Evolutionary conservation across 2,329 filamentous ascomycete species (phyloP), one percentile per base, ranked within the genome.

Genomic region (Plectosphaerella cucumerina): DNA sequence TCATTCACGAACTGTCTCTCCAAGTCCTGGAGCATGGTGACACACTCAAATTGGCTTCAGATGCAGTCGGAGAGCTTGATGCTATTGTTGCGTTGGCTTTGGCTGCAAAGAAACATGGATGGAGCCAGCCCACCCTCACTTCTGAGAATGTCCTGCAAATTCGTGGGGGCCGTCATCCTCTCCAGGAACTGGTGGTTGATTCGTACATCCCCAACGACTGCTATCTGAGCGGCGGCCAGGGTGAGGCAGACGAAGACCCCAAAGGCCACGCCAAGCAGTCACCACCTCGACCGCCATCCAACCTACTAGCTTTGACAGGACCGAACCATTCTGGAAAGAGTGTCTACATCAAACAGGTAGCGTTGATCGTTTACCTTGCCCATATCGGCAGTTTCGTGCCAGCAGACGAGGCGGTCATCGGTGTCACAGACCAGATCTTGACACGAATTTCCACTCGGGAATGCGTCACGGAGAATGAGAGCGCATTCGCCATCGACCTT

Each of bases 241-340:
- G 49, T 3, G 37, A 55, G n/a, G 52, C 59, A 10, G 44, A 54
- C 44, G 34, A 56, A 12, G 55, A 61, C 3, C 31, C 26, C 3
- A 11, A 31, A 31, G 4, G 4, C 26, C 26, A 31, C 12, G 26
- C 6, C 4, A 31, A 31, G 26, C 26, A n/a, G n/a, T 11, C 26
- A 31, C 8, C 26, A 31, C 8, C 26, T 31, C 26, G 26, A 31
- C 4, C 4, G 26, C 39, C 17, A 18, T 35, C 35, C 12, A 90
- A 81, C 56, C 86, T 90, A 70, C 65, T 97, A 12, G 72, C 97
- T 6, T 69, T 99, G 60, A 97, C 94, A 0, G 94, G 94, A 0
- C 92, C 94, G 5, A 99, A 99, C 60, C 95, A 94, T 65, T 97
- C 94, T 0, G 94, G 94, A 0, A 99, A 99, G 68, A 97, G 91